Percentiles rank a stretch among this genome's conserved stretches.
phyloP scores from a whole-genome alignment of 768 basidiomycete species.

The Trametes coccinea region DNA sequence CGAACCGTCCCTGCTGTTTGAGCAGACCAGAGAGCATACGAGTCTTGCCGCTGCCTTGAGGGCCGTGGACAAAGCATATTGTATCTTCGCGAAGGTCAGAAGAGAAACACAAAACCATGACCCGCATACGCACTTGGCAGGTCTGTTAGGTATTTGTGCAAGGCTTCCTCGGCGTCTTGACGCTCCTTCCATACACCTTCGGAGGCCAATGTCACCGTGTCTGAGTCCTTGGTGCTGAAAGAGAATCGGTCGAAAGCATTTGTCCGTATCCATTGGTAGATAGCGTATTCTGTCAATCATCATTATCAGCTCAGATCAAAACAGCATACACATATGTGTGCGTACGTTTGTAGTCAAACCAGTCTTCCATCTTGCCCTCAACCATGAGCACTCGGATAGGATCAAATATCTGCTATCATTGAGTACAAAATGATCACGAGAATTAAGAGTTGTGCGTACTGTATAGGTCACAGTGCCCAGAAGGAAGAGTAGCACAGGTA shows the following conservation, averaged over 20 bases:
- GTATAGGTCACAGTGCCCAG: conserved; percentile 90
- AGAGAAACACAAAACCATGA: not conserved
- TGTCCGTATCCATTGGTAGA: conserved; percentile 73
- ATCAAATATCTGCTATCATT: conserved; percentile 74
- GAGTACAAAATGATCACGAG: not conserved
- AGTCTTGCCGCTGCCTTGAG: conserved; percentile 80
- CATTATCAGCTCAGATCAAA: no score
- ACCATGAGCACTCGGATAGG: conserved; percentile 86
- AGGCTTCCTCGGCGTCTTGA: conserved; percentile 65
- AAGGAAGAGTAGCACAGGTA: conserved; percentile 82
- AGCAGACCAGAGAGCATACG: conserved; percentile 57
- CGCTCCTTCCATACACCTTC: conserved; percentile 83
- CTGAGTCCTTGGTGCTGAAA: conserved; percentile 29
- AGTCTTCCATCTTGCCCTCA: conserved; percentile 76
- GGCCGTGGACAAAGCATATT: conserved; percentile 77
- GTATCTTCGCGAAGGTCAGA: conserved; percentile 46
- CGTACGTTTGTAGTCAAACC: conserved; percentile 78
- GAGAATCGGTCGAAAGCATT: conserved; percentile 60
- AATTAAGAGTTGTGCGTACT: conserved; percentile 43
- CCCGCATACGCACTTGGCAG: conserved; percentile 56
- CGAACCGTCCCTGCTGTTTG: conserved; percentile 53
- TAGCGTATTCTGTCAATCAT: conserved; percentile 54
- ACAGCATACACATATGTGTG: no score
- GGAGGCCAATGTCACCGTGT: conserved; percentile 16
- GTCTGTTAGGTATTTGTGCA: conserved; percentile 76